Base-by-base conservation (phyloP, 1,284 basidiomycete species). In the Rhodotorula sp. region DNA sequence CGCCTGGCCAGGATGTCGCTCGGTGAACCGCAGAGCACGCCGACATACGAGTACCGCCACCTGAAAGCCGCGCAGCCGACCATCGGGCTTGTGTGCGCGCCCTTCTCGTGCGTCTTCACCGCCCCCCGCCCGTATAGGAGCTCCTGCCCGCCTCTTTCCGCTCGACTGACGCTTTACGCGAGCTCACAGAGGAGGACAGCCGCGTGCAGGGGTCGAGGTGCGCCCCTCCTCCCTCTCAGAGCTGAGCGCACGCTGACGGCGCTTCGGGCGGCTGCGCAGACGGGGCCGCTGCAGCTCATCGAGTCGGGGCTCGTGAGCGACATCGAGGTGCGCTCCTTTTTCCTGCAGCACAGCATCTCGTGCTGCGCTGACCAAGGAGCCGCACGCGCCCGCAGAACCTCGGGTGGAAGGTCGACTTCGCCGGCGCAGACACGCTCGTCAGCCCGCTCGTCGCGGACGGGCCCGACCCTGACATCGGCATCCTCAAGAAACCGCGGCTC, bases 341-440 rank as follows among this genome's bases (percentile, higher is more conserved):
- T 41, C 39, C 10, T 57, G 27, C 41, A 13, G 22, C 19, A 34
- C 21, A 36, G 21, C 8, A 7, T 21, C 55, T 19, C 8, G 36
- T 50, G 3, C 8, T 19, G 15, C 39, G 48, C 48, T 57, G 15
- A 54, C 19, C 37, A n/a, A 50, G 10, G 27, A 10, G 1, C 51
- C 37, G 29, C 13, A 17, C 22, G 19, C 37, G 0, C 65, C 66
- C 32, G 15, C 70, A 78, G 72, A 36, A 84, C 21, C 88, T 99
- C 37, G 94, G 93, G 61, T 98, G 94, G 93, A 85, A 88, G 37
- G 94, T 97, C 78, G 83, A 89, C 62, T 94, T 96, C 80, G 88
- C 94, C 75, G 91, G 91, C 3, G 91, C 94, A 79, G 91, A 95
- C 81, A 88, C 91, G 75, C 96, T 97, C 79, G 90, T 92, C 79